Base-by-base conservation (phyloP, 306 rosid species). In the Sechiopsis laciniata region DNA sequence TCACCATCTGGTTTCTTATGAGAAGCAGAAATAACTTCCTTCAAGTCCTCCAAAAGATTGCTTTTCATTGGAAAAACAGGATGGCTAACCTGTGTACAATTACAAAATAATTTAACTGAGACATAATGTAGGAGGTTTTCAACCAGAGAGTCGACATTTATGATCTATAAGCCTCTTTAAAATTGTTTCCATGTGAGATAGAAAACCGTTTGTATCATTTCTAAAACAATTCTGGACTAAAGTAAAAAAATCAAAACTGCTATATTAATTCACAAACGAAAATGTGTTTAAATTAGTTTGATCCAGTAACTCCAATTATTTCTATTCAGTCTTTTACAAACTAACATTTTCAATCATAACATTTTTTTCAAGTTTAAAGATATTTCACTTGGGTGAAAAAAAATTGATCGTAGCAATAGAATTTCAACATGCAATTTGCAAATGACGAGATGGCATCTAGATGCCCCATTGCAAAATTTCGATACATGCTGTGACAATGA, bases 61-160 rank as follows among this genome's bases (percentile, higher is more conserved):
- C 24, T 71, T 51, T 21, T 17, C 10, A 45, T 3, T 51, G 59
- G 74, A 52, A 24, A 8, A 8, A 24, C 46, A 51, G 74, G 32
- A 70, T 50, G 42, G 48, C 46, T 71, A 24, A 51, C 74, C 74
- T 71, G 74, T 50, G 24, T 15, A 7, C 46, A 71, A 52, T 22
- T 48, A 70, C 59, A 70, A 14, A 22, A 19, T 45, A 7, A 69
- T 12, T 7, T 48, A 71, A 52, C 55, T 26, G 59, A 70, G 42
- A 14, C 10, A 6, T 26, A 70, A 48, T 20, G 51, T 19, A 2
- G 16, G 58, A 48, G 58, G 5, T 13, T 52, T 42, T 40, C n/a
- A 65, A 63, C 69, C 37, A 32, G 37, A 32, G 37, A 15, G 22
- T 8, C 13, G 35, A 52, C 21, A 21, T 46, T 70, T 22, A 4